Evolutionary conservation across 805 yeast genomes (phyloP).

Genomic region (Wickerhamiella galacta): DNA sequence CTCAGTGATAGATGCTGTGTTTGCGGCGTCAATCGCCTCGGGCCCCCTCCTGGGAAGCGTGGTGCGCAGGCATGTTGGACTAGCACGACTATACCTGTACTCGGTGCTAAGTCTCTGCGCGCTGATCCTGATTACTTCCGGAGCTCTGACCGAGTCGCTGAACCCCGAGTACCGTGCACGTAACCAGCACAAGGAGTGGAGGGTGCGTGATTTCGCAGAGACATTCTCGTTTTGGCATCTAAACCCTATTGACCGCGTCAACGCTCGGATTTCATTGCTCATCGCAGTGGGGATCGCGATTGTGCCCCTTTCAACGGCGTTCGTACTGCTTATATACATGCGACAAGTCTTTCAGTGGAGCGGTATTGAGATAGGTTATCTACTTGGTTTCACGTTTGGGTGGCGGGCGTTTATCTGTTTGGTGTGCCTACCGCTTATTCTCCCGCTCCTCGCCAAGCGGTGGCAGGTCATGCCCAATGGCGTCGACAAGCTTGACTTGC

Average conservation of each 20-base stretch:
- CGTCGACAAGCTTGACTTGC: constrained; percentile 13
- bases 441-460: constrained; percentile 9
- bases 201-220: no score
- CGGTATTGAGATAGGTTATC: constrained; percentile 20
- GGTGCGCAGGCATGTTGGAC: constrained; percentile 7
- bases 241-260: constrained; percentile 10
- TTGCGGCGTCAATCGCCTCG: constrained; percentile 12
- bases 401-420: constrained; percentile 17
- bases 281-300: constrained; percentile 10
- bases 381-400: constrained; percentile 16
- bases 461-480: constrained; percentile 11
- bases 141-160: no score
- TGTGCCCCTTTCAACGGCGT: no score
- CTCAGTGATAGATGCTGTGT: constrained; percentile 12
- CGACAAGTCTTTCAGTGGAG: constrained; percentile 20
- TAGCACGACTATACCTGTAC: constrained; percentile 10
- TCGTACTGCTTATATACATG: constrained; percentile 17
- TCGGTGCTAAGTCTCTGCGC: no score
- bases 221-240: no score
- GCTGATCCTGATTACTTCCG: no score
- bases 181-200: no score
- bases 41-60: constrained; percentile 14
- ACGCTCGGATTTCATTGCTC: constrained; percentile 12
- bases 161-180: no score
- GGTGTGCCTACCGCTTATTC: constrained; percentile 15